Evolutionary conservation across 805 yeast species (phyloP), one percentile per base, ranked within the genome.

Genomic region (Suhomyces vadensis): DNA sequence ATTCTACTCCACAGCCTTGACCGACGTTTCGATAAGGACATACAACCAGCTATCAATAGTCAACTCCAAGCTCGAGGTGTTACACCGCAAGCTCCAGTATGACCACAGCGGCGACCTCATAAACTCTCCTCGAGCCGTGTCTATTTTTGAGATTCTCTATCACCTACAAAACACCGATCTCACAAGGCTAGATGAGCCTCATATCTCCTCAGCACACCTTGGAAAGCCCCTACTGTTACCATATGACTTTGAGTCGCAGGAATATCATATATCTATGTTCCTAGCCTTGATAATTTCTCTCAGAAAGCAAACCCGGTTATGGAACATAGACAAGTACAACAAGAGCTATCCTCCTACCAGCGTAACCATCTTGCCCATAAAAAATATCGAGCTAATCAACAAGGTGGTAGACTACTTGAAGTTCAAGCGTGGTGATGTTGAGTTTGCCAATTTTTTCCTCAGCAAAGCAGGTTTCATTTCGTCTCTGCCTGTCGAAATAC

Each of bases 211-310:
- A 6, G 26, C 47, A 7, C 20, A 14, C 5, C 35, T 45, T 4
- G 48, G 48, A n/a, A 41, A 37, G 17, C 19, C 24, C n/a, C 41
- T 45, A 6, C 8, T 11, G 6, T 9, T 23, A 5, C 37, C 36
- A 21, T 35, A 27, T 25, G 43, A 48, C 26, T 52, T 47, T 21
- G 51, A 47, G 11, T 24, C 20, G 21, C 47, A 48, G 31, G 42
- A 48, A 31, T 57, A 47, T 37, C 46, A 49, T 5, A 49, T 63
- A 2, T 40, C 69, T 1, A 51, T 56, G 7, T 63, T 57, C 38
- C 50, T 64, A 41, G 76, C 85, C 0, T 65, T 78, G 19, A 66
- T 79, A 11, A 61, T 81, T 49, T 71, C 79, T 1, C 53, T 83
- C 19, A 65, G 76, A 49, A 78, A 77, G 55, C 77, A 76, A 55